These are phyloP conservation scores for Auricularia sp. DNA, from an alignment of 768 basidiomycete species.

Conservation along the genomic window DNA sequence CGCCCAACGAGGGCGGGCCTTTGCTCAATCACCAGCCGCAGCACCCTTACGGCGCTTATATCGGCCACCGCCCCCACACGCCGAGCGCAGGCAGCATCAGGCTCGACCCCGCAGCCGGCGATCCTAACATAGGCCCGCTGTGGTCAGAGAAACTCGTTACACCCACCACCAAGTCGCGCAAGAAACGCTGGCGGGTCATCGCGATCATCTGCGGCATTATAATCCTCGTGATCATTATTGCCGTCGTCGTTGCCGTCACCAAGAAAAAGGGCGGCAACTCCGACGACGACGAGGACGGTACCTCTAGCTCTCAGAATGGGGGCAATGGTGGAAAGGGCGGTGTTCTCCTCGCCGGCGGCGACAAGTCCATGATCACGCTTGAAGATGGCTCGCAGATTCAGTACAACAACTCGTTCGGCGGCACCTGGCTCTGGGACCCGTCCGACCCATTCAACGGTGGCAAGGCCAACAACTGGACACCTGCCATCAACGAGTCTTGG, in stretches of 20 bases:
- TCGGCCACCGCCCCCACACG: neutral
- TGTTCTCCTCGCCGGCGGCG: conserved; percentile 50
- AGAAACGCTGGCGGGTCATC: neutral
- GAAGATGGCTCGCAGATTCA: conserved; percentile 78
- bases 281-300: conserved; percentile 14
- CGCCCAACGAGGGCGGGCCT: neutral
- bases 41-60: neutral
- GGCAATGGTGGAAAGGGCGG: neutral
- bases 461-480: conserved; percentile 69
- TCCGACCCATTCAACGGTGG: conserved; percentile 79
- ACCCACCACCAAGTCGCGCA: neutral
- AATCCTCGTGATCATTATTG: conserved; percentile 35
- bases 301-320: conserved; percentile 5
- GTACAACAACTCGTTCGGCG: conserved; percentile 77
- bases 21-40: neutral
- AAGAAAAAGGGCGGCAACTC: conserved; percentile 12
- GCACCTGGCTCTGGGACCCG: conserved; percentile 80
- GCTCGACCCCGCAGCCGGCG: neutral
- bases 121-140: neutral
- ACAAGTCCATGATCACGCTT: conserved; percentile 63
- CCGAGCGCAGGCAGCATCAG: neutral
- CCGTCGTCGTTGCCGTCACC: conserved; percentile 35
- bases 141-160: neutral
- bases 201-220: conserved; percentile 32
- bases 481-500: conserved; percentile 79